Conservation (phyloP, 1,139 yeast genomes). For the Kodamaea arcana region DNA sequence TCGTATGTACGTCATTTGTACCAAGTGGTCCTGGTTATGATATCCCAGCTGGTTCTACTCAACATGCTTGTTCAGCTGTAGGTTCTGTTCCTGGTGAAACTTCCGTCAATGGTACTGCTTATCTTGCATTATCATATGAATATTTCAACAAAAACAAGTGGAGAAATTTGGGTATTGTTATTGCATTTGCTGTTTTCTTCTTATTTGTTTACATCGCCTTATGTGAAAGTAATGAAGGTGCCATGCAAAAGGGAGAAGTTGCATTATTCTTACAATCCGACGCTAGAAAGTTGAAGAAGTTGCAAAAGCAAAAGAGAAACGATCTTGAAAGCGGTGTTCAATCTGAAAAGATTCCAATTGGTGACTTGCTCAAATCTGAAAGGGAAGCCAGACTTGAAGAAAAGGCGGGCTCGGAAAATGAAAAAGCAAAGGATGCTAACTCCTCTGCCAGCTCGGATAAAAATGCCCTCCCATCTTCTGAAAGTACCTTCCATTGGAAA, state of each 20-base stretch:
- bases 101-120: slow-evolving; percentile 56
- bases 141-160: slow-evolving; percentile 64
- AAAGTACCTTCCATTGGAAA: slow-evolving; percentile 72
- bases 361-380: slow-evolving; percentile 13
- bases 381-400: slow-evolving; percentile 4
- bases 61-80: slow-evolving; percentile 56
- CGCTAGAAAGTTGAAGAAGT: slow-evolving; percentile 24
- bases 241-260: slow-evolving; percentile 80
- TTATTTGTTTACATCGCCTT: slow-evolving; percentile 51
- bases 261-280: slow-evolving; percentile 52
- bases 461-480: slow-evolving; percentile 10
- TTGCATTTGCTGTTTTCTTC: slow-evolving; percentile 56
- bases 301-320: slow-evolving; percentile 18
- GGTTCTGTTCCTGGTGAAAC: slow-evolving; percentile 59
- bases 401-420: background rate
- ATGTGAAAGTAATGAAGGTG: slow-evolving; percentile 67
- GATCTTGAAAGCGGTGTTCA: slow-evolving; percentile 13
- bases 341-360: slow-evolving; percentile 15
- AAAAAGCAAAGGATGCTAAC: background rate
- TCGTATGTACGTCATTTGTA: slow-evolving; percentile 41
- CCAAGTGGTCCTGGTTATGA: slow-evolving; percentile 50
- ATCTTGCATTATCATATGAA: slow-evolving; percentile 40
- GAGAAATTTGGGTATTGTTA: slow-evolving; percentile 76
- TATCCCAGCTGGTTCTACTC: slow-evolving; percentile 26
- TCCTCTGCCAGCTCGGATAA: slow-evolving; percentile 6